phyloP scores from a whole-genome alignment of 805 yeast genomes.

The Wickerhamiella brachini region DNA sequence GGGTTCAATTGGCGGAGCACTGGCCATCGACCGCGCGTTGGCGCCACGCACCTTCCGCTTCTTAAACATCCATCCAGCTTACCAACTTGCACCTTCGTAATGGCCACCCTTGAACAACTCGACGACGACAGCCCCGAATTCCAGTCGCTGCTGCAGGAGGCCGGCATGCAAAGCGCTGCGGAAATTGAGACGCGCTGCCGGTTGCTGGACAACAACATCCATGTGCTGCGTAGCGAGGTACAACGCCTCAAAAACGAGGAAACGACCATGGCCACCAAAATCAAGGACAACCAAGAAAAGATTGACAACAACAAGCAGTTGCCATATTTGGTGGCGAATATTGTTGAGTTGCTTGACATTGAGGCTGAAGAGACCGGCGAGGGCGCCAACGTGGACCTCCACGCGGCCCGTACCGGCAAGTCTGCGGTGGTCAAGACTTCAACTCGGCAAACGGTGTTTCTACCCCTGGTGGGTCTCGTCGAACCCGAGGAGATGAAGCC shows the following conservation, averaged over 20 bases:
- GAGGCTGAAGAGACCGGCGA: slow-evolving; percentile 67
- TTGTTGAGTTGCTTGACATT: slow-evolving; percentile 84
- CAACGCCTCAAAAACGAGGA: slow-evolving; percentile 87
- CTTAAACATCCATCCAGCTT: slow-evolving; percentile 1
- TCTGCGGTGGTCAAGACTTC: slow-evolving; percentile 98
- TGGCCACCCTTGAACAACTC: not conserved
- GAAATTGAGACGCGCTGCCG: slow-evolving; percentile 80
- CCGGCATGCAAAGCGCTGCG: slow-evolving; percentile 58
- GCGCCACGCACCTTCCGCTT: not conserved
- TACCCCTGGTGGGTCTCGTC: slow-evolving; percentile 91
- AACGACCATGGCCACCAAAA: slow-evolving; percentile 81
- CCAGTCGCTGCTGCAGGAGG: slow-evolving; percentile 37
- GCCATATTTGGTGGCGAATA: slow-evolving; percentile 93
- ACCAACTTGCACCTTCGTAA: not conserved
- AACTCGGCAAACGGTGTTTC: slow-evolving; percentile 91
- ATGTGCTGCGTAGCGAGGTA: slow-evolving; percentile 83
- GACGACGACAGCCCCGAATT: not conserved
- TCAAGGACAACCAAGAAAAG: slow-evolving; percentile 91
- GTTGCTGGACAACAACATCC: slow-evolving; percentile 85
- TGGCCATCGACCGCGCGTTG: too few relatives aligned
- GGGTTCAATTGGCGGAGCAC: too few relatives aligned
- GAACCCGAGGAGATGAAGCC: slow-evolving; percentile 87
- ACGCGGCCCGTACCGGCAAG: slow-evolving; percentile 81
- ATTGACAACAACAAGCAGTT: slow-evolving; percentile 89
- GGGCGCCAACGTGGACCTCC: slow-evolving; percentile 90